These are phyloP conservation scores for Candida hungchunana DNA, from an alignment of 805 yeast species.

Conservation along the genomic window DNA sequence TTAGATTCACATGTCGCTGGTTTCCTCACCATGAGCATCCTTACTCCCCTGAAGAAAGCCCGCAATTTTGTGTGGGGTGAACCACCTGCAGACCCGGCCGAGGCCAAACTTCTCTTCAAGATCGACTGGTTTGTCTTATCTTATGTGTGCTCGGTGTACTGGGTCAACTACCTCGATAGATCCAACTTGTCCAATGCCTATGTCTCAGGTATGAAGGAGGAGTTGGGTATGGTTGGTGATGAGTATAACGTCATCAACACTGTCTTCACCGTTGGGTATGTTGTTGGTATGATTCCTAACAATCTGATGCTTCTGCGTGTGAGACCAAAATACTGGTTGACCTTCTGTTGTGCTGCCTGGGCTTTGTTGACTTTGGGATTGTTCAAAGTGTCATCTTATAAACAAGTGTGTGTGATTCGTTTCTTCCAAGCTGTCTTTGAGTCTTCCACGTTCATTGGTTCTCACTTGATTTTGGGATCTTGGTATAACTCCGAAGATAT, in stretches of 20 bases:
- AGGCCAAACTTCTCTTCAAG: conserved; percentile 22
- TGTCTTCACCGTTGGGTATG: conserved; percentile 57
- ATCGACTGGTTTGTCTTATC: conserved; percentile 25
- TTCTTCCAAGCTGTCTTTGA: conserved; percentile 62
- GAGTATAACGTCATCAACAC: conserved; percentile 50
- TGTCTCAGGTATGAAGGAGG: conserved; percentile 63
- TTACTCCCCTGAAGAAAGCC: conserved; percentile 12
- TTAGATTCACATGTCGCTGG: neutral
- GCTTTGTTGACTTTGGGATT: conserved; percentile 49
- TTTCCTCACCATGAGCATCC: neutral
- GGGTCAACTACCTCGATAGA: conserved; percentile 54
- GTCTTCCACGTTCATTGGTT: conserved; percentile 50
- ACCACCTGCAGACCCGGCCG: conserved; percentile 23
- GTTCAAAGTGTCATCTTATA: conserved; percentile 41
- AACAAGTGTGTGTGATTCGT: conserved; percentile 51
- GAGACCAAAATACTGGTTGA: conserved; percentile 54
- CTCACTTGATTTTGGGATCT: conserved; percentile 50
- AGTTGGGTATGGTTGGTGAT: conserved; percentile 42
- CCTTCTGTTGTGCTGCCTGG: conserved; percentile 53
- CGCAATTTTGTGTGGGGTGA: conserved; percentile 25
- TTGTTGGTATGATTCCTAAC: conserved; percentile 58
- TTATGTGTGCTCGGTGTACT: conserved; percentile 22
- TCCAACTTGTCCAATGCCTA: conserved; percentile 56
- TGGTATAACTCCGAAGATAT: conserved; percentile 43
- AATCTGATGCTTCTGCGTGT: conserved; percentile 48